Evolutionary conservation across 306 rosid genomes (phyloP), one percentile per base, ranked within the genome.

Genomic region (Trichosanthes truncata): DNA sequence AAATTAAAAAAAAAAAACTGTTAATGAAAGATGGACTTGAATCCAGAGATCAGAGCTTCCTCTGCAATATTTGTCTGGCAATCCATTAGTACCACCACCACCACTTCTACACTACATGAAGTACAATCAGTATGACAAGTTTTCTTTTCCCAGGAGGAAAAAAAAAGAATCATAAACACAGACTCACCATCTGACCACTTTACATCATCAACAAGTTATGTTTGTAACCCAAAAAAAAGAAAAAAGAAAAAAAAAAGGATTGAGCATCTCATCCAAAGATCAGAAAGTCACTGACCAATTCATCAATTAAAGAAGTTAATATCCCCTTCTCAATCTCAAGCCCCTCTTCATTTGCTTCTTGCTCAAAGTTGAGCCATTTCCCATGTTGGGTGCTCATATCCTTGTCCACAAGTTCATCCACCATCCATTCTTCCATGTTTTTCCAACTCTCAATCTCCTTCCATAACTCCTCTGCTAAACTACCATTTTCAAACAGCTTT

Each of bases 321-420:
- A 94, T 82, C 77, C 78, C 86, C 65, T 65, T 78, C 84, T 90
- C 97, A 83, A 92, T 80, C 81, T 87, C 90, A 69, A 82, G 38
- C 56, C 88, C 92, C 72, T 91, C 91, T 80, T 89, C 96, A 69
- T 76, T 91, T 78, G 88, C 89, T 84, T 92, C 97, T 31, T 68
- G 33, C 43, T 85, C 85, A 51, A 91, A 89, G 87, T 89, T 86
- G 10, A 90, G 83, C 98, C 98, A 94, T 88, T 82, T 91, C 31
- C 97, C 98, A 15, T 17, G 40, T 60, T 82, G 84, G 38, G 84
- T 87, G 89, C 96, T 92, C 97, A 94, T 94, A 79, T 92, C 95
- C 85, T 81, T 92, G 78, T 49, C 75, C 20, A 94, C 90, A 76
- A 92, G 91, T 81, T 89, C 96, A 83, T 94, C 98, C 63, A 86